Conservation (phyloP, 2,329 filamentous ascomycete species). For the Gaeumannomyces tritici region DNA sequence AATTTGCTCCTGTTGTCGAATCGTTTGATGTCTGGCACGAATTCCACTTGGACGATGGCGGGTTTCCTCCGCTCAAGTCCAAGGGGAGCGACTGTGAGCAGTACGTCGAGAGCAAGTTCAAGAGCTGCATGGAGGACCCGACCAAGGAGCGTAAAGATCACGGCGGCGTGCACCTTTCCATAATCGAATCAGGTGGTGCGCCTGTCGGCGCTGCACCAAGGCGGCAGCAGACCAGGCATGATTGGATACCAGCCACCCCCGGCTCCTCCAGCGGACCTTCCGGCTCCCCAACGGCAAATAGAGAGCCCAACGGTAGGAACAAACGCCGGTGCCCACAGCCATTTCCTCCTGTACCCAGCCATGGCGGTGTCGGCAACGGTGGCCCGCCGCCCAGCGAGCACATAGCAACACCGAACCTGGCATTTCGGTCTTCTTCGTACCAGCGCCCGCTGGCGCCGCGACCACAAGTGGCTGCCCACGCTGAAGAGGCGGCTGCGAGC, state of each 20-base stretch:
- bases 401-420: background rate
- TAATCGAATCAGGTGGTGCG: background rate
- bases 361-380: background rate
- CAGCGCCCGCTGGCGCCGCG: too few species aligned
- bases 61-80: background rate
- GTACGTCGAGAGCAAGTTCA: background rate
- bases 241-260: background rate
- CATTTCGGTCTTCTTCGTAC: too few species aligned
- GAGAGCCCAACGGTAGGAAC: background rate
- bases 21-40: background rate
- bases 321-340: background rate
- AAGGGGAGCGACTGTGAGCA: background rate
- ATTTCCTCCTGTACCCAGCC: background rate
- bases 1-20: background rate
- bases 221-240: background rate
- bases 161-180: background rate
- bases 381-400: too few species aligned
- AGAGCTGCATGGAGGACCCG: background rate
- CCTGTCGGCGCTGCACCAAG: background rate
- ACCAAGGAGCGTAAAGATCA: background rate
- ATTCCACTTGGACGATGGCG: background rate
- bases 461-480: too few species aligned
- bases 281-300: background rate
- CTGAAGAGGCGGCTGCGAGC: too few species aligned
- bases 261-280: background rate